Base-by-base conservation (phyloP, 352 stramenopile genomes). In the Phytophthora citricola region DNA sequence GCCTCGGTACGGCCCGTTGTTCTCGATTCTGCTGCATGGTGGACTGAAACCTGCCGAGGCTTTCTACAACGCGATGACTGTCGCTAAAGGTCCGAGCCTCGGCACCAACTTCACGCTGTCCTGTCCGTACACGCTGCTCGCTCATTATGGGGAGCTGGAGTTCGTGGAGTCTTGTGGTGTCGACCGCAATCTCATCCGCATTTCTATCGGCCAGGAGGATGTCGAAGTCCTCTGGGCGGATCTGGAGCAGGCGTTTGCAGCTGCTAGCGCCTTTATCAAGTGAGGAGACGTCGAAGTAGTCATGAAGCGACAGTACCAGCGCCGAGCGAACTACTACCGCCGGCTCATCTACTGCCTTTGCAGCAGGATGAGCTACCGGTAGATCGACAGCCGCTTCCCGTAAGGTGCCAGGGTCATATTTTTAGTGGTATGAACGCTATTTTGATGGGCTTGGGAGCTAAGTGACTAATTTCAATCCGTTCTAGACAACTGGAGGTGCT, bases 61-160 rank as follows among this genome's bases (percentile, higher is more conserved):
- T 6, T 98, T 98, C 56, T 98, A 97, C 70, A 89, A 98, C 65
- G 52, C 77, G 2, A 57, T 98, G 29, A 78, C 81, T 38, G 71
- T 95, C 34, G 90, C 89, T 26, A 97, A 97, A 52, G 87, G 90
- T 0, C 89, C 90, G 29, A 95, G 88, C 34, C 85, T 98, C 20
- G 95, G 95, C 36, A 98, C 94, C 1, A 98, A 98, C 74, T 98
- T 98, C 64, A 97, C 94, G 17, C 75, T 98, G 14, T 78, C 79
- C 15, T 98, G 90, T 73, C 93, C 95, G 10, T 98, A 98, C 76
- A 94, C 93, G 15, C 56, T 98, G 31, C 71, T 98, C 1, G 95
- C 95, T 1, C 95, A 98, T 64, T 98, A 97, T 65, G 60, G 90
- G 32, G 95, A 98, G 71, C 78, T 98, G 40, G 89, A 97, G 51